Evolutionary conservation across 192 early-diverging fungal genomes (phyloP), one percentile per base, ranked within the genome.

Genomic region (Coemansia sp.): DNA sequence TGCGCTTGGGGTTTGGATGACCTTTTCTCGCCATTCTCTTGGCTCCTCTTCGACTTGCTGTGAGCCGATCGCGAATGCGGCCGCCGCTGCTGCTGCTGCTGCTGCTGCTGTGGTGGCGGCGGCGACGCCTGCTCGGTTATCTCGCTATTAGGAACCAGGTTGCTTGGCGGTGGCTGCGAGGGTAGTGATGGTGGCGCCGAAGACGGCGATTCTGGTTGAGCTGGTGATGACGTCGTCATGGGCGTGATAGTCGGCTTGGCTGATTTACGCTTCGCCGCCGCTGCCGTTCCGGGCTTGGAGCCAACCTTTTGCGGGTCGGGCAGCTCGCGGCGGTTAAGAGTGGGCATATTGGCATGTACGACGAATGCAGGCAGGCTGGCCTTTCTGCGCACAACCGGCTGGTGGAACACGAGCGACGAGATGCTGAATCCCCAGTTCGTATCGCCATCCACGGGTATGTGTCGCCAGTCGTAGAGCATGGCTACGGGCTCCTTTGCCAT

Each of bases 311-410:
- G 58, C 61, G 67, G 64, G 20, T 65, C 59, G 1, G 71, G 64
- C 34, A 68, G 56, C 34, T 67, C 42, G 68, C 69, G 78, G 28
- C 66, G 73, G 60, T 81, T 81, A 69, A 72, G 62, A 7, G 78
- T 81, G 0, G 69, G 73, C 53, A 66, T 65, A n/a, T 81, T 66
- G 69, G 78, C 64, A 50, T 75, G 63, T 10, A 81, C 69, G 11
- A 81, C 78, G 51, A 66, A 63, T 40, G 65, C 43, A 6, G 61
- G 36, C 4, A 70, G 59, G 13, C 46, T 66, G 1, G 71, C 40
- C 69, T 81, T 71, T 34, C 62, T 61, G 40, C 67, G 78, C 53
- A 28, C 66, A 9, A 67, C 37, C 20, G 78, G 73, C 60, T 72
- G 58, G 48, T 62, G 66, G 39, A 71, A 56, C 23, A 70, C 73